Evolutionary conservation across 768 basidiomycete genomes (phyloP).

Genomic region (Hebeloma cylindrosporum): DNA sequence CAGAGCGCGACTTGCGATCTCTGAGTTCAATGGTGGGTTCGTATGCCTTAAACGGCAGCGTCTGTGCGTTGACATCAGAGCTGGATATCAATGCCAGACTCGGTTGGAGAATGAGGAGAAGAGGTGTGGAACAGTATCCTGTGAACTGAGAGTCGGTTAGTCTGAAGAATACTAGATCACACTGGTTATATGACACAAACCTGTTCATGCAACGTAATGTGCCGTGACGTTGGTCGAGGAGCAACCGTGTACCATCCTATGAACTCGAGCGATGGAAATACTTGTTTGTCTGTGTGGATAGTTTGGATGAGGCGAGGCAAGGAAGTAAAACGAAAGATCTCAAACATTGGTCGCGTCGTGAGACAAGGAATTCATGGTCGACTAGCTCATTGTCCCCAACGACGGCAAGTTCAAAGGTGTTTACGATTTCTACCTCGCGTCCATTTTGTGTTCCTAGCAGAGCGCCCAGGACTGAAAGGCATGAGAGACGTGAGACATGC

Average conservation of each 20-base stretch:
- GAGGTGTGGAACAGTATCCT: constrained; percentile 81
- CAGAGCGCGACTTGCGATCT: constrained; percentile 71
- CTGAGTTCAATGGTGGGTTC: constrained; percentile 87
- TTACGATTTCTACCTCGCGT: constrained; percentile 95
- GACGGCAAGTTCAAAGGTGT: constrained; percentile 88
- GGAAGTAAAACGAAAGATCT: background rate
- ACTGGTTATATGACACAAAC: constrained; percentile 34
- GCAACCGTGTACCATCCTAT: constrained; percentile 98
- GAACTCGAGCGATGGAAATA: constrained; percentile 95
- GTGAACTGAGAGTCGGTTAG: constrained; percentile 61
- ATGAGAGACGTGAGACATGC: constrained; percentile 7
- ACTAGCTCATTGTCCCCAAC: constrained; percentile 54
- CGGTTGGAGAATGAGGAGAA: constrained; percentile 78
- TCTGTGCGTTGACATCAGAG: constrained; percentile 60
- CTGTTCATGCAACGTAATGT: constrained; percentile 86
- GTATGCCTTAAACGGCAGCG: constrained; percentile 90
- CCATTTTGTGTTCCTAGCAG: constrained; percentile 93
- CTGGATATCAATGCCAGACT: constrained; percentile 43
- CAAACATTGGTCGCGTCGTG: constrained; percentile 85
- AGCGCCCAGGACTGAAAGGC: constrained; percentile 77
- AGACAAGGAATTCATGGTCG: constrained; percentile 79
- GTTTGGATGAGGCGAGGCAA: constrained; percentile 4
- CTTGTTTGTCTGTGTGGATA: constrained; percentile 79
- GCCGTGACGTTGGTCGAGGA: constrained; percentile 64
- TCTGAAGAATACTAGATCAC: background rate